Conservation (phyloP, 768 basidiomycete genomes). For the Porpolomopsis calyptriformis region DNA sequence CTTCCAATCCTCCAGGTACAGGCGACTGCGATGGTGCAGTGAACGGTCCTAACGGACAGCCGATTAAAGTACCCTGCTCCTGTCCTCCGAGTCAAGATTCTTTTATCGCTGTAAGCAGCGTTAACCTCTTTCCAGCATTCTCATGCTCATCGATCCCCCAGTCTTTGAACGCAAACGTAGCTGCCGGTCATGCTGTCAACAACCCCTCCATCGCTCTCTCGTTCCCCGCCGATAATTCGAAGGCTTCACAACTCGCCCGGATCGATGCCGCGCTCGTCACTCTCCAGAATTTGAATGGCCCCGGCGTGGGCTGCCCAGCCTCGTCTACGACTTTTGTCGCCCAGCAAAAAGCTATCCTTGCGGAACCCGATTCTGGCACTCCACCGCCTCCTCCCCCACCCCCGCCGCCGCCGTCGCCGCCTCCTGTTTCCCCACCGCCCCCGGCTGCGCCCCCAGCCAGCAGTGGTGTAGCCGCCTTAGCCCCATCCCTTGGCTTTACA, state of each 20-base stretch:
- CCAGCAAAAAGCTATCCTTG: conserved; percentile 13
- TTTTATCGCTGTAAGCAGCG: conserved; percentile 36
- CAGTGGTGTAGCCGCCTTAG: conserved; percentile 34
- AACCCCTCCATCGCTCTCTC: conserved; percentile 44
- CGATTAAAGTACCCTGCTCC: conserved; percentile 54
- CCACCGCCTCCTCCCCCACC: conserved; percentile 3
- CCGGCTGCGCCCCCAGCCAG: conserved; percentile 18
- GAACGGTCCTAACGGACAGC: conserved; percentile 38
- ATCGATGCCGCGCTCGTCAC: conserved; percentile 51
- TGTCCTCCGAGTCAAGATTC: conserved; percentile 48
- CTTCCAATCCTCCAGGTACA: conserved; percentile 25
- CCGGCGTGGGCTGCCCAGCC: conserved; percentile 60
- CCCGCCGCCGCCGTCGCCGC: conserved; percentile 6
- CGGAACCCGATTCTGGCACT: neutral
- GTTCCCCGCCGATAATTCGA: conserved; percentile 55
- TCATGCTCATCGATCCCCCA: conserved; percentile 9
- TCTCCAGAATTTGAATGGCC: conserved; percentile 60
- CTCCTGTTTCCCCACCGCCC: conserved; percentile 13
- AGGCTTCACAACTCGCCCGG: conserved; percentile 43
- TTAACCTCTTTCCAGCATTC: neutral
- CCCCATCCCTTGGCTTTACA: conserved; percentile 49
- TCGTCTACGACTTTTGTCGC: conserved; percentile 46
- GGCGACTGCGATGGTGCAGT: conserved; percentile 63
- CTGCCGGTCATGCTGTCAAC: conserved; percentile 52
- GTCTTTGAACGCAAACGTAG: conserved; percentile 46